Conservation (phyloP, 495 filamentous ascomycete genomes). For the Jackrogersella minutella region DNA sequence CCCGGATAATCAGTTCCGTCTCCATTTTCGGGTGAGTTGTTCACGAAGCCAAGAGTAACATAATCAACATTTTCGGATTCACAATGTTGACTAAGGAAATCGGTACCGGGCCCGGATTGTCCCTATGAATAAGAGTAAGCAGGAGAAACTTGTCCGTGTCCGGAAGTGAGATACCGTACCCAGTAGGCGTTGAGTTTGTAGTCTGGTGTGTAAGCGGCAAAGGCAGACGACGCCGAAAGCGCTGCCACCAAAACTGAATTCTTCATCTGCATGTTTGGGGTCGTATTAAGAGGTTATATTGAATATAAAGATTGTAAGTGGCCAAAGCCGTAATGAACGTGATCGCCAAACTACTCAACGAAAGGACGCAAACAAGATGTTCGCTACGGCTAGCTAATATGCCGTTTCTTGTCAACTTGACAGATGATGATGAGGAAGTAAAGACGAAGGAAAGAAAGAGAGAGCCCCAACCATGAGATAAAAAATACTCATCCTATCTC, state of each 20-base stretch:
- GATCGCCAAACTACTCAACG: conserved; percentile 46
- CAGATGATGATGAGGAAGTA: conserved; percentile 33
- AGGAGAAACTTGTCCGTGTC: background rate
- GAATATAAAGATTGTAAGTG: conserved; percentile 41
- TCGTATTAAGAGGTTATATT: conserved; percentile 39
- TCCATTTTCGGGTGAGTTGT: conserved; percentile 51
- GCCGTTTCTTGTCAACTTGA: conserved; percentile 51
- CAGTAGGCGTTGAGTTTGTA: conserved; percentile 42
- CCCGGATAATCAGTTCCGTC: conserved; percentile 48
- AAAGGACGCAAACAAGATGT: conserved; percentile 59
- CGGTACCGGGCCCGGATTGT: conserved; percentile 40
- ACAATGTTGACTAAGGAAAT: conserved; percentile 44
- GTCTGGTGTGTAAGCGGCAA: conserved; percentile 46
- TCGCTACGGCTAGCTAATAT: conserved; percentile 50
- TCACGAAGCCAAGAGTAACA: conserved; percentile 54
- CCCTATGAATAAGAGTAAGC: conserved; percentile 41
- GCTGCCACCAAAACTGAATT: conserved; percentile 47
- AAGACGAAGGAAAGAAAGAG: conserved; percentile 18
- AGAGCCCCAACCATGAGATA: background rate
- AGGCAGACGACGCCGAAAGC: conserved; percentile 43
- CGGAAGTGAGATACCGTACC: conserved; percentile 18
- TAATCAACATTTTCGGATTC: conserved; percentile 49
- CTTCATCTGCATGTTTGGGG: conserved; percentile 46
- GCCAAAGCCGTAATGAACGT: conserved; percentile 49
- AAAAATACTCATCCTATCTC: conserved; percentile 17